Evolutionary conservation across 257 asterid species (phyloP), one percentile per base, ranked within the genome.

Genomic region (Plantago major): DNA sequence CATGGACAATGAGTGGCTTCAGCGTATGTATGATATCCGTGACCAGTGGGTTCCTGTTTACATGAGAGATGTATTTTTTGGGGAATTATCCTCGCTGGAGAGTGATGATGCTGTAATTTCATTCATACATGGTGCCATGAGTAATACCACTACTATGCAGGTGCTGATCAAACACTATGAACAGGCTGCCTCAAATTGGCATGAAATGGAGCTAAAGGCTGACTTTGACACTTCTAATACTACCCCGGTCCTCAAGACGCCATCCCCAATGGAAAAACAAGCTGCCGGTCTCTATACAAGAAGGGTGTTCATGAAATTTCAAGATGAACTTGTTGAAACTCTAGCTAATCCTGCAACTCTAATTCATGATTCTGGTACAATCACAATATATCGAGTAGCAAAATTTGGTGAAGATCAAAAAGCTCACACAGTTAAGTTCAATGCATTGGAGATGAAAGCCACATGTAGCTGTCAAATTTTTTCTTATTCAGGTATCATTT

Each of bases 221-320:
- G 95, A 90, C 37, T 72, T 76, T 48, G 96, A 87, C 42, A 85
- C 95, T 54, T 66, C 47, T 55, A 79, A 66, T 64, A 64, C 74
- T 45, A 71, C 75, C 4, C 91, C 89, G 3, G 71, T 80, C 67
- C 60, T 90, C 62, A 90, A 73, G 71, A 90, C 97, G 7, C 95
- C 95, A 1, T 87, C 96, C 11, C 96, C 97, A 14, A 90, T 83
- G 97, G 97, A 87, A 69, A 90, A 90, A 71, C 96, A 90, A 67
- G 97, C 94, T 13, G 97, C 97, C 50, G 70, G 72, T 64, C 77
- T 83, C 16, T 90, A 80, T 67, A 87, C 96, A 12, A 76, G 85
- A 78, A 84, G 73, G 72, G 69, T 88, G 56, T 90, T 90, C 81
- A 58, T 78, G 67, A 90, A 85, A 69, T 90, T 90, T 75, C 97